A percentile compares a stretch with the other conserved stretches of the same genome.
Evolutionary conservation across 2,329 filamentous ascomycete genomes (phyloP).

Genomic region (Stagonosporopsis tanaceti): DNA sequence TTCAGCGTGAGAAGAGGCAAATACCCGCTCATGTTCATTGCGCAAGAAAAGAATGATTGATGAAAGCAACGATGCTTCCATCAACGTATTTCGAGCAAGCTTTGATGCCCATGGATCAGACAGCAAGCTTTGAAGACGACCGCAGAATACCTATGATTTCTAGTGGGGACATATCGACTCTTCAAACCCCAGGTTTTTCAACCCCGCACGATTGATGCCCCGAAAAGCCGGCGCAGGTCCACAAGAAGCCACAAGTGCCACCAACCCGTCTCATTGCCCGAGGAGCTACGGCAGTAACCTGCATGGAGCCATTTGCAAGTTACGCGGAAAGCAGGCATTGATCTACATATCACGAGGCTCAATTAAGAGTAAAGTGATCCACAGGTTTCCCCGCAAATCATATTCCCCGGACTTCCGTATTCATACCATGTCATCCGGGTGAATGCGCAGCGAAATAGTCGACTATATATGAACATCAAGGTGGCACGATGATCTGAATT

Average conservation of each 20-base stretch:
- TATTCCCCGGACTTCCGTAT: slow-evolving; percentile 1
- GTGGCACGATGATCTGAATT: neutral
- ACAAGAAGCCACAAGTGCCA: slow-evolving; percentile 5
- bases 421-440: slow-evolving; percentile 3
- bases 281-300: neutral
- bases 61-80: neutral
- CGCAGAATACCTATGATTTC: neutral
- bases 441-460: slow-evolving; percentile 10
- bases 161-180: neutral
- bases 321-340: neutral
- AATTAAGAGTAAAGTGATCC: slow-evolving; percentile 3
- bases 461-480: slow-evolving; percentile 9
- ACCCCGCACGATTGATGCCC: slow-evolving; percentile 23
- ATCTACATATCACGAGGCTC: slow-evolving; percentile 4
- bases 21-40: neutral
- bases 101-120: slow-evolving; percentile 4
- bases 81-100: neutral
- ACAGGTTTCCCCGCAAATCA: slow-evolving; percentile 2
- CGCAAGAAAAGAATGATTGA: neutral
- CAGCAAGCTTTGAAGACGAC: neutral
- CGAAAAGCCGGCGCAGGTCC: slow-evolving; percentile 28
- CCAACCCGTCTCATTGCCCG: slow-evolving; percentile 2
- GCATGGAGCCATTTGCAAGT: neutral
- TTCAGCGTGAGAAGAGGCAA: neutral
- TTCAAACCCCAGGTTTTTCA: slow-evolving; percentile 21